Evolutionary conservation across 441 rosid species (phyloP).

Genomic region (Flueggea neowawraea): DNA sequence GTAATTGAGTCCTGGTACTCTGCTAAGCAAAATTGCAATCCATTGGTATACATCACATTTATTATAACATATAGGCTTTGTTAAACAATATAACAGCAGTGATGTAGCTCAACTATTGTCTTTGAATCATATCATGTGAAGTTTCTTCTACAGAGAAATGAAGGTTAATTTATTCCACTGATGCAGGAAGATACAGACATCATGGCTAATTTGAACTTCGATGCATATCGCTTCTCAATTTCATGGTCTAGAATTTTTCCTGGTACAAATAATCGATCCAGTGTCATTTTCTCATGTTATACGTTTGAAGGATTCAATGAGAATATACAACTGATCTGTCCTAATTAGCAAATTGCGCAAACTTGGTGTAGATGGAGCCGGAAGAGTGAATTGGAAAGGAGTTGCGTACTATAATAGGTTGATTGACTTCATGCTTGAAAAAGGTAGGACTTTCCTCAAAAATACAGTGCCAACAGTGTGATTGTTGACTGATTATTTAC

Average conservation of each 20-base stretch:
- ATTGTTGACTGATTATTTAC: too few species aligned
- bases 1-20: too few species aligned
- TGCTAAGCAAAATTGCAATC: too few species aligned
- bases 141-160: too few species aligned
- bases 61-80: too few species aligned
- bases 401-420: constrained; percentile 88
- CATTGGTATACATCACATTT: too few species aligned
- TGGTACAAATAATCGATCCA: constrained; percentile 28
- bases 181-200: constrained; percentile 79
- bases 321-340: background rate
- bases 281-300: background rate
- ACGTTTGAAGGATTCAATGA: background rate
- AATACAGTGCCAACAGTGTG: background rate
- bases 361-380: constrained; percentile 63
- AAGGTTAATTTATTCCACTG: background rate
- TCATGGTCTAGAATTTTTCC: constrained; percentile 99
- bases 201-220: constrained; percentile 71
- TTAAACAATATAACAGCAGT: too few species aligned
- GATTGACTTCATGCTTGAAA: constrained; percentile 65
- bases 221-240: constrained; percentile 93
- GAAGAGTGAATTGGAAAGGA: constrained; percentile 81
- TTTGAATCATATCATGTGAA: too few species aligned
- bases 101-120: too few species aligned
- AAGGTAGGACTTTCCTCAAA: constrained; percentile 29
- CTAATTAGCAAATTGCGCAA: background rate